A percentile compares a stretch with the other conserved stretches of the same genome.
Evolutionary conservation across 2,329 filamentous ascomycete genomes (phyloP).

Genomic region (Penicillium sp.): DNA sequence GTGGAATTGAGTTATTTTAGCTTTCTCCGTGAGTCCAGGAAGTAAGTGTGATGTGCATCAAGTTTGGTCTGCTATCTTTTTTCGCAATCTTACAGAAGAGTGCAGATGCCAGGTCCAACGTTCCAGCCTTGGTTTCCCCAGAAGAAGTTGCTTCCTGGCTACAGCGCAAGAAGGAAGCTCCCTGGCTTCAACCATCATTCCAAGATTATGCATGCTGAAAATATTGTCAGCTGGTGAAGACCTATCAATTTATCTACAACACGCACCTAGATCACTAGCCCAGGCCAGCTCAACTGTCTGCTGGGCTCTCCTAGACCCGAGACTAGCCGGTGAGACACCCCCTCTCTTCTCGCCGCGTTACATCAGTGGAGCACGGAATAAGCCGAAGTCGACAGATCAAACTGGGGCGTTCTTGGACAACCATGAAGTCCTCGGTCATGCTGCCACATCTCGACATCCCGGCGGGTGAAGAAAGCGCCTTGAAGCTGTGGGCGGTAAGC

Average conservation of each 20-base stretch:
- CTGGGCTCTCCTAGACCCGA: slow-evolving; percentile 30
- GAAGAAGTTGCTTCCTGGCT: slow-evolving; percentile 29
- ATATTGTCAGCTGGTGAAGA: slow-evolving; percentile 16
- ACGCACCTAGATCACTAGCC: slow-evolving; percentile 27
- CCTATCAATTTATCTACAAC: slow-evolving; percentile 27
- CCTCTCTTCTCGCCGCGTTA: not conserved
- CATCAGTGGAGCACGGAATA: not conserved
- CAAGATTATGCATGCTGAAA: no score
- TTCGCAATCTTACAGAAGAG: not conserved
- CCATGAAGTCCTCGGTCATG: slow-evolving; percentile 20
- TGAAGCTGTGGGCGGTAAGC: slow-evolving; percentile 36
- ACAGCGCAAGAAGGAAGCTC: slow-evolving; percentile 29
- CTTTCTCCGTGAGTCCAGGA: slow-evolving; percentile 33
- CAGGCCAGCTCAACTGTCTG: slow-evolving; percentile 28
- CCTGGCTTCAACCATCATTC: not conserved
- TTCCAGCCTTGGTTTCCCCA: slow-evolving; percentile 25
- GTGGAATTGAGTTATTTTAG: slow-evolving; percentile 13
- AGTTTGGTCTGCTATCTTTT: no score
- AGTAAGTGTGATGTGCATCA: no score
- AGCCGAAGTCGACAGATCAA: slow-evolving; percentile 12
- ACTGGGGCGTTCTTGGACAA: slow-evolving; percentile 32
- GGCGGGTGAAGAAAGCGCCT: slow-evolving; percentile 29
- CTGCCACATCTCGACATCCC: slow-evolving; percentile 33
- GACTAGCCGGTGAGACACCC: slow-evolving; percentile 23
- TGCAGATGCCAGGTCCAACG: slow-evolving; percentile 27